Base-by-base conservation (phyloP, 306 rosid genomes). In the Casuarina cunninghamiana region DNA sequence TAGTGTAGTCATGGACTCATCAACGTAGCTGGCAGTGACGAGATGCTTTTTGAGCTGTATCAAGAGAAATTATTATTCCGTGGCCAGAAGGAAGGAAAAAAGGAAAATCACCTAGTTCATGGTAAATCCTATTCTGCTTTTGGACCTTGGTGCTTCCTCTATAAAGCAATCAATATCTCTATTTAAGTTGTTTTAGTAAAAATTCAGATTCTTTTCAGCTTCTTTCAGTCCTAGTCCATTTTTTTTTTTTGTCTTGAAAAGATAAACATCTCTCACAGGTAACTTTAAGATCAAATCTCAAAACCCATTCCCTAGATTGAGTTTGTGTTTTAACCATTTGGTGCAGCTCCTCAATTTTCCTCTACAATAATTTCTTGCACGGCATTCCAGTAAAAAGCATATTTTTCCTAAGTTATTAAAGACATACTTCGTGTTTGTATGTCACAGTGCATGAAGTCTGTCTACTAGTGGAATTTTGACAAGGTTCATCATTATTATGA, bases 11-110 rank as follows among this genome's bases (percentile, higher is more conserved):
- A 95, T 83, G 77, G 97, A 79, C 77, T 83, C 89, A 81, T 95
- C 97, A 66, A 95, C 92, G 79, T 95, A 95, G 87, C 99, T 95
- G 80, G 97, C 97, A 72, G 99, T 95, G 77, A 95, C 97, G 46
- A 93, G 91, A 86, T 95, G 97, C 80, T 82, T 95, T 72, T 73
- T 88, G 70, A 91, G 90, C 99, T 95, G 94, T 83, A 89, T 70
- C 60, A 78, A 55, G 62, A 75, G 76, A 81, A 76, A 73, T 21
- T 43, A 66, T 57, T 72, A 78, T 77, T 71, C 71, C 39, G 67
- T 54, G 80, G 82, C 44, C 17, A 49, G 75, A 77, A 51, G 16
- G 26, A 63, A 38, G 37, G 13, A 1, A 37, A 1, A 9, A 70
- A 41, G 12, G 37, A 19, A 70, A 3, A 4, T 13, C 42, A 5